Percentiles rank a stretch among this genome's conserved stretches.
phyloP scores from a whole-genome alignment of 768 basidiomycete species.

The Phylloporus sp. region DNA sequence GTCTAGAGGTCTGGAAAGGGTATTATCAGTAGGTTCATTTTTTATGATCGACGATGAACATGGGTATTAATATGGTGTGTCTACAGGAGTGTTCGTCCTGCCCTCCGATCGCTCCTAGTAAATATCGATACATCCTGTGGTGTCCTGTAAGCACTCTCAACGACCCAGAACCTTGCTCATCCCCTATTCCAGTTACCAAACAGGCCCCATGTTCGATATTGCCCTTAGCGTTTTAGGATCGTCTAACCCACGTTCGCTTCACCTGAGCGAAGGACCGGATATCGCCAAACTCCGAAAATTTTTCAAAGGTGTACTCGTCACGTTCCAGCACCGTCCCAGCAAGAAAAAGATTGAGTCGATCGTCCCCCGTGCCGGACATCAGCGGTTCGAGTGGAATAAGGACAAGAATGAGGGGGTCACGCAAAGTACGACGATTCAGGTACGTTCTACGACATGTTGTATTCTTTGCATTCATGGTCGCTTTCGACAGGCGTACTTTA shows the following conservation, averaged over 20 bases:
- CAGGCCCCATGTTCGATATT: slow-evolving; percentile 24
- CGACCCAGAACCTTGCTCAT: neutral
- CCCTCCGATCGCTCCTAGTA: slow-evolving; percentile 36
- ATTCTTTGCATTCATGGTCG: neutral
- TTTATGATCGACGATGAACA: neutral
- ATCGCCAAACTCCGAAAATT: slow-evolving; percentile 37
- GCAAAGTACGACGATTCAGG: slow-evolving; percentile 37
- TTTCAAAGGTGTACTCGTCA: slow-evolving; percentile 36
- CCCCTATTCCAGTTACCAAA: slow-evolving; percentile 22
- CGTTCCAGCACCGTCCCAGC: slow-evolving; percentile 21
- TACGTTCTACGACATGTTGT: slow-evolving; percentile 17
- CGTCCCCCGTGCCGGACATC: slow-evolving; percentile 37
- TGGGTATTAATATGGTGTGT: neutral
- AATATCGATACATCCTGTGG: slow-evolving; percentile 47
- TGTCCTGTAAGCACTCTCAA: slow-evolving; percentile 34
- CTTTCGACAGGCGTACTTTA: slow-evolving; percentile 39
- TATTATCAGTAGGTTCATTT: slow-evolving; percentile 44
- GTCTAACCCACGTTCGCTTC: slow-evolving; percentile 29
- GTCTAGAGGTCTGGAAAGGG: slow-evolving; percentile 45
- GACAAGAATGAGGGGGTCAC: slow-evolving; percentile 11
- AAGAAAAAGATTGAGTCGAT: slow-evolving; percentile 37
- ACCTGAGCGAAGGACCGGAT: slow-evolving; percentile 17
- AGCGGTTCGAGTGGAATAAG: slow-evolving; percentile 38
- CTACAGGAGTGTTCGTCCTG: slow-evolving; percentile 45
- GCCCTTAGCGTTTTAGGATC: slow-evolving; percentile 30